Percentiles rank a stretch among this genome's conserved stretches.
phyloP scores from a whole-genome alignment of 1,139 yeast species.

The Blastobotrys ciferrii region DNA sequence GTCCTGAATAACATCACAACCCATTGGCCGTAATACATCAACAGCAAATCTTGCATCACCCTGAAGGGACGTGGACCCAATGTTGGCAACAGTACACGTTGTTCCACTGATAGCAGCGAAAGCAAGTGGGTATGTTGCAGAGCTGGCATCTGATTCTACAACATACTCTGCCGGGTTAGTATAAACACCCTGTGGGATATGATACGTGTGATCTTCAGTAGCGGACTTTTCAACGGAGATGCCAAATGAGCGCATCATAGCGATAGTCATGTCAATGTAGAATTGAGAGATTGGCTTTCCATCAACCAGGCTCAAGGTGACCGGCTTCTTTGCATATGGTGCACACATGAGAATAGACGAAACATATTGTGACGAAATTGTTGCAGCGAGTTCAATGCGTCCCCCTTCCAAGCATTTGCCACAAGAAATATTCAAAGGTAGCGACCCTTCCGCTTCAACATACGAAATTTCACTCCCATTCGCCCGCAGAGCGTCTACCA shows the following conservation, averaged over 20 bases:
- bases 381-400: constrained; percentile 88
- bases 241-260: constrained; percentile 93
- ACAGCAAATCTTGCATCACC: constrained; percentile 97
- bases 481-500: constrained; percentile 80
- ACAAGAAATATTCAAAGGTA: constrained; percentile 74
- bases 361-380: constrained; percentile 95
- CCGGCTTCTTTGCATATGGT: constrained; percentile 88
- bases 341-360: constrained; percentile 97
- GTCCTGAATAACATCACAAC: constrained; percentile 82
- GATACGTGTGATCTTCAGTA: constrained; percentile 78
- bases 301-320: constrained; percentile 83
- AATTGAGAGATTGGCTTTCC: constrained; percentile 96
- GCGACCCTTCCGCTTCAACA: constrained; percentile 71
- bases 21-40: constrained; percentile 93
- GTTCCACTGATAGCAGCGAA: constrained; percentile 98
- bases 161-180: constrained; percentile 79
- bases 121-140: constrained; percentile 96
- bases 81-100: constrained; percentile 88
- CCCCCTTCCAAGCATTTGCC: constrained; percentile 84
- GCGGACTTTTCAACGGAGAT: constrained; percentile 68
- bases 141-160: constrained; percentile 97
- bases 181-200: constrained; percentile 82
- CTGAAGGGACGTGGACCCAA: constrained; percentile 87
- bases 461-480: constrained; percentile 79
- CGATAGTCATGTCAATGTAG: constrained; percentile 95